phyloP scores from a whole-genome alignment of 1,284 basidiomycete genomes.

The Cryptococcus hybrid region DNA sequence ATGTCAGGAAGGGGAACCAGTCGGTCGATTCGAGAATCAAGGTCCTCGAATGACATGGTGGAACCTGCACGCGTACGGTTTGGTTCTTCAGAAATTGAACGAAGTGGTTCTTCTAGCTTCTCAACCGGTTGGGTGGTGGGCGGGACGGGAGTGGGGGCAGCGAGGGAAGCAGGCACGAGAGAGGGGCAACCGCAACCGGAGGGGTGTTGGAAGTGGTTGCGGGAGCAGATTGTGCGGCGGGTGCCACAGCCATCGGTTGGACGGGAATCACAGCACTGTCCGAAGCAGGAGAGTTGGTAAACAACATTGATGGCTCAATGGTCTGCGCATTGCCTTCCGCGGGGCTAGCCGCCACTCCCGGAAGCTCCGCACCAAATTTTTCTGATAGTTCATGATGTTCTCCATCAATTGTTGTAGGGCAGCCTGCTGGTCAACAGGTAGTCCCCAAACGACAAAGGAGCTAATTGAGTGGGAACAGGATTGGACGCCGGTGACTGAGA shows the following conservation, averaged over 20 bases:
- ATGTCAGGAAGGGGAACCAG: constrained; percentile 45
- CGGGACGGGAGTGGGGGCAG: constrained; percentile 1
- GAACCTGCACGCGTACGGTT: not conserved
- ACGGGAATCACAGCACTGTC: not conserved
- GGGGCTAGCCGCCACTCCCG: constrained; percentile 2
- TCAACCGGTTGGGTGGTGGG: not conserved
- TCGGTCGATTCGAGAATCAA: constrained; percentile 38
- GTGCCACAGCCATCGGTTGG: not conserved
- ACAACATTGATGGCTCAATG: constrained; percentile 30
- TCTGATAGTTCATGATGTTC: constrained; percentile 39
- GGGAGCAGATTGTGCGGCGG: not conserved
- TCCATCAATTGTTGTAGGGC: constrained; percentile 40
- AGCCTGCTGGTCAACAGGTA: constrained; percentile 39
- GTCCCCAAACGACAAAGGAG: constrained; percentile 11
- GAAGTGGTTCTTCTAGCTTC: constrained; percentile 32
- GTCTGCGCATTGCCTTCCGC: constrained; percentile 2
- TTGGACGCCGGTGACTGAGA: constrained; percentile 9
- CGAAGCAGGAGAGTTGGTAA: constrained; percentile 2
- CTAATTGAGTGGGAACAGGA: not conserved
- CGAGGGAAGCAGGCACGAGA: not conserved
- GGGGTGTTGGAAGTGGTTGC: constrained; percentile 2
- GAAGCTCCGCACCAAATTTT: constrained; percentile 27
- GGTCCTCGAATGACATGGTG: constrained; percentile 20
- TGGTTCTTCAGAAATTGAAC: constrained; percentile 19
- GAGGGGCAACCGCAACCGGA: not conserved